phyloP scores from a whole-genome alignment of 371 early-diverging fungal species.

The Cokeromyces recurvatus region DNA sequence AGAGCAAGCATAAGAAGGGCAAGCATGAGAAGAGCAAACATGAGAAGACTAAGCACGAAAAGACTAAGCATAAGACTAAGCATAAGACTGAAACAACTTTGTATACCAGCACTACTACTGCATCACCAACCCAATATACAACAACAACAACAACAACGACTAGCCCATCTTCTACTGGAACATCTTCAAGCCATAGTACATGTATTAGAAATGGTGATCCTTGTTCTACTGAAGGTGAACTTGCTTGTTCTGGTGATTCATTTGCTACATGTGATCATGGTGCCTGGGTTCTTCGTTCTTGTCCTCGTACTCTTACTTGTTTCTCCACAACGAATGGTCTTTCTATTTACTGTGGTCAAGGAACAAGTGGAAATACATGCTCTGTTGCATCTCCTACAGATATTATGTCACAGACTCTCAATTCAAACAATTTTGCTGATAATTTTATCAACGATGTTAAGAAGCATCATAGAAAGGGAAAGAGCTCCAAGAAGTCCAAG shows the following conservation, averaged over 20 bases:
- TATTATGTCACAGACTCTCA: slow-evolving; percentile 6
- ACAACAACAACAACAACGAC: neutral
- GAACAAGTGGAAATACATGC: slow-evolving; percentile 1
- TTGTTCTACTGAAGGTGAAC: slow-evolving; percentile 8
- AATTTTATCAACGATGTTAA: no score
- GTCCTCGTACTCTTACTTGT: slow-evolving; percentile 24
- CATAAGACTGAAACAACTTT: neutral
- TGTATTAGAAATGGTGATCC: slow-evolving; percentile 10
- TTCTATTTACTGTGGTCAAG: slow-evolving; percentile 32
- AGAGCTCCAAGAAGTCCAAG: slow-evolving; percentile 67
- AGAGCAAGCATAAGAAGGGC: no score
- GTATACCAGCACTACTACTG: no score
- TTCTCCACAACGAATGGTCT: slow-evolving; percentile 25
- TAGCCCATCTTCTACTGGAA: neutral
- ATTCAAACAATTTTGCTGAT: neutral
- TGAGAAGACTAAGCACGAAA: no score
- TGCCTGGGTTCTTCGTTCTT: slow-evolving; percentile 21
- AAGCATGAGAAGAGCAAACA: no score
- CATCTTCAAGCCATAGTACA: neutral
- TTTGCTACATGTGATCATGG: slow-evolving; percentile 25
- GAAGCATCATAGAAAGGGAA: no score
- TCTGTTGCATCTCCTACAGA: neutral
- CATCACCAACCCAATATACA: no score
- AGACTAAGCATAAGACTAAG: neutral
- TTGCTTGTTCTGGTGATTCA: slow-evolving; percentile 14